Evolutionary conservation across 164 flowering plant genomes (phyloP).

Genomic region (Litsea cubeba): DNA sequence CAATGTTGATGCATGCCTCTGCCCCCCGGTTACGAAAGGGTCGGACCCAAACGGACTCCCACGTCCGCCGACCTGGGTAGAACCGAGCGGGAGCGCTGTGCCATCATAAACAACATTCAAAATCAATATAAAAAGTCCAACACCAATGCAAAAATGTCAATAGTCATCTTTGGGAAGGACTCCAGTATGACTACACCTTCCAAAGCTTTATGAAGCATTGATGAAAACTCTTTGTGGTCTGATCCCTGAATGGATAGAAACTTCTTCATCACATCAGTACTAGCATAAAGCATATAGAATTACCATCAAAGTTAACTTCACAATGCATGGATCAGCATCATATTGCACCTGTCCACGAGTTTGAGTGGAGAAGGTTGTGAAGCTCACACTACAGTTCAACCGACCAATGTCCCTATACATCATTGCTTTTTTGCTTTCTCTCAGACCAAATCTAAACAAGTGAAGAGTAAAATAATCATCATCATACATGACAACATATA

Average conservation of each 20-base stretch:
- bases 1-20: too few species aligned
- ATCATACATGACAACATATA: too few species aligned
- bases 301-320: neutral
- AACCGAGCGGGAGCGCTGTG: too few species aligned
- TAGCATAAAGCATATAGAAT: neutral
- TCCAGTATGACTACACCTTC: constrained; percentile 91
- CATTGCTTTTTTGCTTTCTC: too few species aligned
- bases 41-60: too few species aligned
- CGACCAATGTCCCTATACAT: too few species aligned
- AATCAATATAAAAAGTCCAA: constrained; percentile 47
- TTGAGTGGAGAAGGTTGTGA: too few species aligned
- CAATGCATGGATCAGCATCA: neutral
- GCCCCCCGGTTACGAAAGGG: too few species aligned
- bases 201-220: constrained; percentile 24
- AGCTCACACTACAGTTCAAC: too few species aligned
- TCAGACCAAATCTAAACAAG: too few species aligned
- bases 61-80: too few species aligned
- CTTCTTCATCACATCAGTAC: neutral
- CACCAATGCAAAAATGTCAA: constrained; percentile 92
- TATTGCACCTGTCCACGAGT: constrained; percentile 76
- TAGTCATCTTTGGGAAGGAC: constrained; percentile 90
- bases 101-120: neutral
- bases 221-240: constrained; percentile 74
- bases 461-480: too few species aligned
- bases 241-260: constrained; percentile 41